These are phyloP conservation scores for Aegilops longissima DNA, from an alignment of 176 grass and related monocot species.

Conservation along the genomic window DNA sequence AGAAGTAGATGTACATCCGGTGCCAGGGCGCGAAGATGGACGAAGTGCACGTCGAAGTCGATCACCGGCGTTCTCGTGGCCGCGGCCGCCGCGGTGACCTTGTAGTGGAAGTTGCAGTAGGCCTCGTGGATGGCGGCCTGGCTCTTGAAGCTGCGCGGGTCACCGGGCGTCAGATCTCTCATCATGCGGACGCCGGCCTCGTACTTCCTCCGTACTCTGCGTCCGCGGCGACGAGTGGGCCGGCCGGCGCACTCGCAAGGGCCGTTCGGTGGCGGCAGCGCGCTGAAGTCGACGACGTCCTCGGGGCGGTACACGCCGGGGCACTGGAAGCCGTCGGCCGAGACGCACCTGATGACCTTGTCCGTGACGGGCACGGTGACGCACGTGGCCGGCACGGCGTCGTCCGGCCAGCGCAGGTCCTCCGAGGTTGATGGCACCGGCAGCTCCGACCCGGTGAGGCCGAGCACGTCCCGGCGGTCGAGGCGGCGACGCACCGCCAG, in stretches of 20 bases:
- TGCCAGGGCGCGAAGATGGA: conserved; percentile 81
- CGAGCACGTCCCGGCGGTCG: neutral
- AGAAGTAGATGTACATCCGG: conserved; percentile 69
- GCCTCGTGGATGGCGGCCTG: conserved; percentile 13
- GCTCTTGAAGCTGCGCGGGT: conserved; percentile 8
- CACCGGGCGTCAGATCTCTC: neutral
- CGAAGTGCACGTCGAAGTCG: conserved; percentile 16
- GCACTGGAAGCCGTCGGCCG: neutral
- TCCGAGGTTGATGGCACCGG: too few relatives aligned
- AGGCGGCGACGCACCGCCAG: neutral
- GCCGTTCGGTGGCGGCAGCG: neutral
- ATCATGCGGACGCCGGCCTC: neutral
- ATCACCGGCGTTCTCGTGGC: neutral
- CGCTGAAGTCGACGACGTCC: conserved; percentile 10
- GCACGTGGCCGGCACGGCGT: too few relatives aligned
- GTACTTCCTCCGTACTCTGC: neutral
- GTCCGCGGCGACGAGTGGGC: conserved; percentile 13
- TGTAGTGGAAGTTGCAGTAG: conserved; percentile 22
- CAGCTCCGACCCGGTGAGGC: too few relatives aligned
- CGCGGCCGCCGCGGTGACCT: neutral
- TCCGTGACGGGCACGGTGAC: too few relatives aligned
- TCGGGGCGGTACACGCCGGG: neutral
- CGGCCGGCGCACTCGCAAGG: neutral
- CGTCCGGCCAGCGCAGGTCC: too few relatives aligned
- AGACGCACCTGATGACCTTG: neutral